Percentiles rank a stretch among this genome's conserved stretches.
These are phyloP conservation scores for Paraglomus occultum DNA, from an alignment of 192 early-diverging fungal genomes.

Conservation along the genomic window DNA sequence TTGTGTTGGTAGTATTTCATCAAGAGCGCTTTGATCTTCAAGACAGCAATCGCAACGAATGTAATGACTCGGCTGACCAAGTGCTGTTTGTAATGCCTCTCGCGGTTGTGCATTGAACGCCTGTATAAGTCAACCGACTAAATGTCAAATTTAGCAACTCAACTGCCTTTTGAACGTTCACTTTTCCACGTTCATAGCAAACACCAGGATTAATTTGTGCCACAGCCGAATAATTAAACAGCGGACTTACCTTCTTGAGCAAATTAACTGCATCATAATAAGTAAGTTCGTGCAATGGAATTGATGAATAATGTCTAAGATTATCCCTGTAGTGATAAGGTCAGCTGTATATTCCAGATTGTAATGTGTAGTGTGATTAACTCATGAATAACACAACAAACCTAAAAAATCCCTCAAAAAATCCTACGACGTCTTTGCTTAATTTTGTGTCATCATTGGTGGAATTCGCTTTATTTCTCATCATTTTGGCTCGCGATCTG, in stretches of 20 bases:
- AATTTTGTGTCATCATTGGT: conserved; percentile 23
- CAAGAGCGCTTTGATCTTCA: conserved; percentile 17
- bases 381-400: conserved; percentile 31
- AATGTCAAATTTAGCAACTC: neutral
- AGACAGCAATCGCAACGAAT: conserved; percentile 82
- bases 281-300: conserved; percentile 75
- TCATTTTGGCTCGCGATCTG: too few species aligned
- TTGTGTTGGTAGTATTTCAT: conserved; percentile 57
- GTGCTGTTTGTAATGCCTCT: conserved; percentile 78
- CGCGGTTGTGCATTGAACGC: conserved; percentile 84
- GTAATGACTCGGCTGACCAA: conserved; percentile 75
- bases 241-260: conserved; percentile 64
- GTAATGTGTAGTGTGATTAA: neutral
- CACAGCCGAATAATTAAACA: neutral
- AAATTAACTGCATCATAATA: conserved; percentile 73
- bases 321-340: conserved; percentile 35
- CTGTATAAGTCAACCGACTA: conserved; percentile 33
- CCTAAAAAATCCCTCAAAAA: conserved; percentile 42
- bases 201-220: neutral
- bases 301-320: conserved; percentile 56
- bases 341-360: conserved; percentile 15
- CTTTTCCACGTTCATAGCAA: neutral
- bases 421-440: conserved; percentile 40
- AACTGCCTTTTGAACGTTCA: neutral
- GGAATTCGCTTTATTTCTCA: neutral